phyloP scores from a whole-genome alignment of 495 filamentous ascomycete genomes.

The Cairneyella variabilis region DNA sequence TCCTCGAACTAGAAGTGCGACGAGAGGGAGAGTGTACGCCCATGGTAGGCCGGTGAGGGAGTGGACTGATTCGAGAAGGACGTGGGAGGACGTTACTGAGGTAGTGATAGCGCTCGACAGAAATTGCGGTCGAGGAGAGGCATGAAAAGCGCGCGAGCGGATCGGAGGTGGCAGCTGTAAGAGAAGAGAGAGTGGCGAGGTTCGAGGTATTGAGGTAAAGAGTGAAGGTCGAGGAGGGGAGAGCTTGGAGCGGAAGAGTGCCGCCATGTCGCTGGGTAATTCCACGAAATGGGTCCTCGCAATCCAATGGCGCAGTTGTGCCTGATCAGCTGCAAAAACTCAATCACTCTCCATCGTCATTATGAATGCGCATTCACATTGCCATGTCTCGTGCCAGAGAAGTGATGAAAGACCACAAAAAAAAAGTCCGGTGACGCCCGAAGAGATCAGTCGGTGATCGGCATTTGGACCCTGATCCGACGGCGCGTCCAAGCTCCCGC shows the following conservation, averaged over 20 bases:
- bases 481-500: background rate
- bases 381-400: too few relatives aligned
- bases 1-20: slow-evolving; percentile 60
- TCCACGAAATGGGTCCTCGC: too few relatives aligned
- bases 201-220: slow-evolving; percentile 7
- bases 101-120: slow-evolving; percentile 33
- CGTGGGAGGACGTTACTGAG: slow-evolving; percentile 46
- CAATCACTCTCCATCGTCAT: background rate
- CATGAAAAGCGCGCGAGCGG: slow-evolving; percentile 26
- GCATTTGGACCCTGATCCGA: too few relatives aligned
- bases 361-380: background rate
- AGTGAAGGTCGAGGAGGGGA: slow-evolving; percentile 7
- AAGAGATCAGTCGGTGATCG: too few relatives aligned
- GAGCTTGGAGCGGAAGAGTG: slow-evolving; percentile 2
- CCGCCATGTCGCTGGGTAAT: slow-evolving; percentile 15
- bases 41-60: slow-evolving; percentile 58
- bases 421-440: too few relatives aligned
- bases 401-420: too few relatives aligned
- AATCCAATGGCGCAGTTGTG: too few relatives aligned
- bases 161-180: slow-evolving; percentile 18
- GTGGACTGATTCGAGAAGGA: slow-evolving; percentile 60
- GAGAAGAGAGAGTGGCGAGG: slow-evolving; percentile 9
- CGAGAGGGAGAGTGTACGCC: slow-evolving; percentile 65
- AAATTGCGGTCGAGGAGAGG: slow-evolving; percentile 35
- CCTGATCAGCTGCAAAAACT: background rate